Percentiles rank a stretch among this genome's conserved stretches.
These are phyloP conservation scores for Stephanodiscus triporus DNA, from an alignment of 108 stramenopile species.

Conservation along the genomic window DNA sequence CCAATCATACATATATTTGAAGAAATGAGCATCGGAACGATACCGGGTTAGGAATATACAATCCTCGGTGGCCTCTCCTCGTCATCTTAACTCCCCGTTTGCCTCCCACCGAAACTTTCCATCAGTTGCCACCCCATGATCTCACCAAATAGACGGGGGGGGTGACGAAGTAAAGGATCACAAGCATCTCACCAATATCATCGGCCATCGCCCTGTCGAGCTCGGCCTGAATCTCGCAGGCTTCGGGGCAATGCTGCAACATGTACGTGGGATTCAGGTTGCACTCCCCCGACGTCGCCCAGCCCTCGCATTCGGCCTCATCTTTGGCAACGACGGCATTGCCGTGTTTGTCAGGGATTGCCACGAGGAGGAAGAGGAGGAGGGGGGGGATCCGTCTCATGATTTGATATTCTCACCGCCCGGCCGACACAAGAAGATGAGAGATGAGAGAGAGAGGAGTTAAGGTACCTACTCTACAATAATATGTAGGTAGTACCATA, in stretches of 20 bases:
- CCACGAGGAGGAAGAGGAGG: slow-evolving; percentile 3
- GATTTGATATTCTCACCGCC: too few relatives aligned
- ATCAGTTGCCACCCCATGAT: too few relatives aligned
- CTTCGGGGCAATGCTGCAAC: slow-evolving; percentile 40
- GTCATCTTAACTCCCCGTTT: too few relatives aligned
- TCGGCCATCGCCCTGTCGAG: slow-evolving; percentile 22
- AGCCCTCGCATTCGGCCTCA: slow-evolving; percentile 45
- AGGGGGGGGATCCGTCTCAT: too few relatives aligned
- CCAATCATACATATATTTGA: not conserved
- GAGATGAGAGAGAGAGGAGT: too few relatives aligned
- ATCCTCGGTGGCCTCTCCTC: too few relatives aligned
- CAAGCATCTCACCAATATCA: slow-evolving; percentile 37
- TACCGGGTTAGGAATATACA: too few relatives aligned
- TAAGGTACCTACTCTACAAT: too few relatives aligned
- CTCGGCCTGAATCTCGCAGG: slow-evolving; percentile 35
- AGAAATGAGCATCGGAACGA: not conserved
- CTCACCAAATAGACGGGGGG: not conserved
- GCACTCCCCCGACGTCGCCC: slow-evolving; percentile 81
- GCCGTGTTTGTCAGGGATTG: not conserved
- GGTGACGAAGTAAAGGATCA: not conserved
- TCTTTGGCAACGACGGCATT: not conserved
- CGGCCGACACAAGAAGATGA: too few relatives aligned
- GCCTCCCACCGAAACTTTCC: too few relatives aligned
- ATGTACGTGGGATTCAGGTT: slow-evolving; percentile 63
- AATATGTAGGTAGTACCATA: too few relatives aligned